Percentiles rank a stretch among this genome's conserved stretches.
Evolutionary conservation across 768 basidiomycete species (phyloP).

Genomic region (Serendipita sp.): DNA sequence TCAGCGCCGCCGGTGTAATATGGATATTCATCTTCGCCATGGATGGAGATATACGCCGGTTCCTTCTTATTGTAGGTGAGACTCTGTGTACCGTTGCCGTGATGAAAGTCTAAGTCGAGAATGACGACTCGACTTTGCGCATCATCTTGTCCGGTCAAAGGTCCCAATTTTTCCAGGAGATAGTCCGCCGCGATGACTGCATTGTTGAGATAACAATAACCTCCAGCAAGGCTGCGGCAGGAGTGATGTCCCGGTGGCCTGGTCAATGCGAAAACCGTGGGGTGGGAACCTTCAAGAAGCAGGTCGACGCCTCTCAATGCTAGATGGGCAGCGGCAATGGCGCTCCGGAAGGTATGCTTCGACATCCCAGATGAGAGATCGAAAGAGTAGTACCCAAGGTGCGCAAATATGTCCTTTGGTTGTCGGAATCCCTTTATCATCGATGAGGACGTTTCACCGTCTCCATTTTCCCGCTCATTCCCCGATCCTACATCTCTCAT

Average conservation of each 20-base stretch:
- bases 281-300: background rate
- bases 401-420: background rate
- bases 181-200: constrained; percentile 19
- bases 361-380: constrained; percentile 20
- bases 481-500: constrained; percentile 15
- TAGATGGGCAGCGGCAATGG: constrained; percentile 16
- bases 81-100: constrained; percentile 22
- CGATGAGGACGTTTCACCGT: background rate
- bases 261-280: constrained; percentile 1
- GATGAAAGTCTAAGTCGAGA: constrained; percentile 24
- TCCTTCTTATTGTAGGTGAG: constrained; percentile 17
- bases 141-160: background rate
- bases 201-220: constrained; percentile 23
- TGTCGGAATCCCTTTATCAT: background rate
- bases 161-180: constrained; percentile 13
- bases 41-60: constrained; percentile 19
- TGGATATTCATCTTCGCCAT: constrained; percentile 20
- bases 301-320: constrained; percentile 10
- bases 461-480: constrained; percentile 9
- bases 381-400: constrained; percentile 18
- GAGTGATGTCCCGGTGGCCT: constrained; percentile 23
- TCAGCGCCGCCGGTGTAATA: constrained; percentile 19
- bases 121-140: constrained; percentile 15
- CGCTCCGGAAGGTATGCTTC: constrained; percentile 19
- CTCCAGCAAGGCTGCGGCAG: constrained; percentile 17